Evolutionary conservation across 179 eudicot genomes (phyloP), one percentile per base, ranked within the genome.

Genomic region (Dionaea muscipula): DNA sequence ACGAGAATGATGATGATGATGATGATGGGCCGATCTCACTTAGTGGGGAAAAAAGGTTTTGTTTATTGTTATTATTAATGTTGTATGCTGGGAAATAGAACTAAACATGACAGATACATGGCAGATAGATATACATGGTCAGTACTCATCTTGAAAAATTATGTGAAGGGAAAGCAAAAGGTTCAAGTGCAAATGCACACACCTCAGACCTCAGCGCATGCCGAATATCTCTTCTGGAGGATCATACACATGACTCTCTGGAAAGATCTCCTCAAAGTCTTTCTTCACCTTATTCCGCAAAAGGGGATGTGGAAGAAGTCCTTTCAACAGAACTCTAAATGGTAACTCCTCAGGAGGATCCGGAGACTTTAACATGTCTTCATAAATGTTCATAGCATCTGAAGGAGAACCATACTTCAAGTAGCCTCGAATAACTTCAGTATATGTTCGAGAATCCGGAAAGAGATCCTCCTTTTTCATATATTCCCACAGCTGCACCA

Each of bases 181-280:
- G n/a, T n/a, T n/a, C n/a, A n/a, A n/a, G n/a, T n/a, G n/a, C n/a
- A n/a, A n/a, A n/a, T n/a, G n/a, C n/a, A n/a, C n/a, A n/a, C n/a
- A n/a, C n/a, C n/a, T n/a, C n/a, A n/a, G n/a, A n/a, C n/a, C n/a
- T n/a, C n/a, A n/a, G n/a, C n/a, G n/a, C n/a, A n/a, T n/a, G n/a
- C n/a, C 98, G 63, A 91, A 91, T 20, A 91, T 82, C 77, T 86
- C 95, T 53, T 86, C 83, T 1, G 98, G 95, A 41, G 94, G 98
- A 82, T 90, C 95, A 82, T 84, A 86, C 44, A 81, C 64, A 59
- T 65, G 78, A n/a, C 72, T 77, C 64, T 86, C 98, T 15, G 95
- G 98, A 62, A 91, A 91, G 23, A 91, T 70, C 65, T 91, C 95
- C 57, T 83, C 95, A 48, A 86, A 91, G 58, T 86, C 95, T 58